A percentile compares a stretch with the other conserved stretches of the same genome.
Conservation (phyloP, 768 basidiomycete genomes). For the Suillus alpinus region DNA sequence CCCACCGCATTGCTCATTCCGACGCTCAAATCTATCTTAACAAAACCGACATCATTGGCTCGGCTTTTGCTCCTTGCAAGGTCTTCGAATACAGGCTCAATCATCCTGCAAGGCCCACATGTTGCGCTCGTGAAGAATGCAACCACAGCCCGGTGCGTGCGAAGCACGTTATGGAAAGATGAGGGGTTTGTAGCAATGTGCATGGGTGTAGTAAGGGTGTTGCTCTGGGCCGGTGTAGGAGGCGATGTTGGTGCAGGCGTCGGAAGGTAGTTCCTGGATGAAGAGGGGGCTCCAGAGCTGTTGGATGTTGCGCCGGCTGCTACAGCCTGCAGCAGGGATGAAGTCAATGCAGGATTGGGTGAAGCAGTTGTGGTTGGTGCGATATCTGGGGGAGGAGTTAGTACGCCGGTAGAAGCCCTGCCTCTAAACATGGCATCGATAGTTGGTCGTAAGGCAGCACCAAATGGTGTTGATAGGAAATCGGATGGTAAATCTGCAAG, state of each 20-base stretch:
- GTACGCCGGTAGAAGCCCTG: constrained; percentile 28
- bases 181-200: constrained; percentile 73
- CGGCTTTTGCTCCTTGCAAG: constrained; percentile 64
- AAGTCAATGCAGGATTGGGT: constrained; percentile 48
- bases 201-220: constrained; percentile 56
- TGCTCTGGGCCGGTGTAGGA: constrained; percentile 34
- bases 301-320: constrained; percentile 45
- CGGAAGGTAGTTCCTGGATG: constrained; percentile 16
- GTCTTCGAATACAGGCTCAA: constrained; percentile 80
- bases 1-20: constrained; percentile 64
- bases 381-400: constrained; percentile 29
- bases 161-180: constrained; percentile 65
- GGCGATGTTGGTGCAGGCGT: constrained; percentile 18
- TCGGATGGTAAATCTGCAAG: constrained; percentile 69
- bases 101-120: constrained; percentile 79
- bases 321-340: constrained; percentile 57
- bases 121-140: constrained; percentile 78
- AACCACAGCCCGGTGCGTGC: constrained; percentile 66
- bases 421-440: constrained; percentile 86
- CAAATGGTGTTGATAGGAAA: constrained; percentile 88
- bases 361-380: constrained; percentile 29
- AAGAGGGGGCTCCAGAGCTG: constrained; percentile 4
- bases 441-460: constrained; percentile 79
- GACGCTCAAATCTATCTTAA: constrained; percentile 78
- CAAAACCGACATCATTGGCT: constrained; percentile 60